A percentile compares a stretch with the other conserved stretches of the same genome.
Evolutionary conservation across 352 stramenopile genomes (phyloP).

Genomic region (Pythium plurisporium): DNA sequence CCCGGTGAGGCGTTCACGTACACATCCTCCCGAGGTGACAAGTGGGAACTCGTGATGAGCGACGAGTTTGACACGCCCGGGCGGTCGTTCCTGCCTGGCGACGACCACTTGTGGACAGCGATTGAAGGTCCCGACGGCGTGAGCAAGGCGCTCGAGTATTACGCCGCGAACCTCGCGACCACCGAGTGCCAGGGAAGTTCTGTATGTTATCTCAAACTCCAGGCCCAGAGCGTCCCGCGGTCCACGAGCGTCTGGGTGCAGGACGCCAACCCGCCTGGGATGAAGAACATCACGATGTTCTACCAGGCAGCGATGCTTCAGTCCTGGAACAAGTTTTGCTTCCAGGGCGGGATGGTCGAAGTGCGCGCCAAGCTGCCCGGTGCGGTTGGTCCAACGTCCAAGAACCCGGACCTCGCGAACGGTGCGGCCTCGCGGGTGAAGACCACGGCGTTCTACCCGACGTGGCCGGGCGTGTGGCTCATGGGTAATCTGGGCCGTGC

Average conservation of each 20-base stretch:
- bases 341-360: conserved; percentile 92
- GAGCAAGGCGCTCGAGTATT: neutral
- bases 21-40: neutral
- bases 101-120: conserved; percentile 14
- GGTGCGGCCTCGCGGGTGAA: neutral
- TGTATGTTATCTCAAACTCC: conserved; percentile 61
- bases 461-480: conserved; percentile 95
- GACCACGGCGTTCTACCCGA: conserved; percentile 53
- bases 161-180: conserved; percentile 57
- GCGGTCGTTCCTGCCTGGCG: conserved; percentile 24
- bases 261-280: conserved; percentile 48
- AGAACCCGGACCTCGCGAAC: conserved; percentile 25
- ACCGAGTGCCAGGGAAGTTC: conserved; percentile 51
- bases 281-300: conserved; percentile 53
- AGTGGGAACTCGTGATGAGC: conserved; percentile 63
- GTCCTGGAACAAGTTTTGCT: conserved; percentile 95
- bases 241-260: conserved; percentile 54
- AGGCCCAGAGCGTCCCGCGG: conserved; percentile 37
- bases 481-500: conserved; percentile 94
- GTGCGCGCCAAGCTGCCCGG: conserved; percentile 84
- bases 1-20: neutral
- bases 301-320: conserved; percentile 89
- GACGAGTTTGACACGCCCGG: conserved; percentile 67
- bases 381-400: conserved; percentile 39
- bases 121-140: conserved; percentile 13